phyloP scores from a whole-genome alignment of 2,329 filamentous ascomycete genomes.

The Calonectria honghensis region DNA sequence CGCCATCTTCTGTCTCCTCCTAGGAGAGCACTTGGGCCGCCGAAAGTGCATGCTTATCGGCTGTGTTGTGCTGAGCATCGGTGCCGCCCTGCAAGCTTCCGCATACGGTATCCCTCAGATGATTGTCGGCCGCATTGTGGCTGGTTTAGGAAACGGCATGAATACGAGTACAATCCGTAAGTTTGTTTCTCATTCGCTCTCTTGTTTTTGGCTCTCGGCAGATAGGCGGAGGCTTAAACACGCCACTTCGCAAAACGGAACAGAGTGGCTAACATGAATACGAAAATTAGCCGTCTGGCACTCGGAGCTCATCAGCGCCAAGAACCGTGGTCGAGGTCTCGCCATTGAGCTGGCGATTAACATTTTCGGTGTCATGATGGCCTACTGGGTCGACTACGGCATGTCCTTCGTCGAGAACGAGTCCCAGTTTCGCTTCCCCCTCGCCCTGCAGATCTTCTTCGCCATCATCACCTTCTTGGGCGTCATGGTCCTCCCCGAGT shows the following conservation, averaged over 20 bases:
- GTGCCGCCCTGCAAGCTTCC: conserved; percentile 64
- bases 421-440: conserved; percentile 66
- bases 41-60: conserved; percentile 63
- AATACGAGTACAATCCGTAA: conserved; percentile 69
- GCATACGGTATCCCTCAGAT: conserved; percentile 64
- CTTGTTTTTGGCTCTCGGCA: background rate
- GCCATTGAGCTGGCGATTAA: conserved; percentile 61
- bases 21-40: conserved; percentile 67
- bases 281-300: conserved; percentile 61
- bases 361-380: conserved; percentile 61
- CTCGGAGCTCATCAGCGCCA: conserved; percentile 64
- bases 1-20: conserved; percentile 62
- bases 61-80: conserved; percentile 63
- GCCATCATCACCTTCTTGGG: conserved; percentile 59
- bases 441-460: conserved; percentile 67
- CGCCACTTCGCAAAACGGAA: background rate
- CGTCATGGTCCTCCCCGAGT: conserved; percentile 65
- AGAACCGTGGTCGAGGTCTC: conserved; percentile 59
- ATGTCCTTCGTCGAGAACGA: conserved; percentile 60
- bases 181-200: background rate
- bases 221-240: conserved; percentile 11
- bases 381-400: conserved; percentile 63
- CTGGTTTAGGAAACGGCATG: conserved; percentile 66
- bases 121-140: conserved; percentile 66
- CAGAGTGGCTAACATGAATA: conserved; percentile 5